Percentiles rank a stretch among this genome's conserved stretches.
phyloP scores from a whole-genome alignment of 1,284 basidiomycete species.

The Cryptococcus wingfieldii region DNA sequence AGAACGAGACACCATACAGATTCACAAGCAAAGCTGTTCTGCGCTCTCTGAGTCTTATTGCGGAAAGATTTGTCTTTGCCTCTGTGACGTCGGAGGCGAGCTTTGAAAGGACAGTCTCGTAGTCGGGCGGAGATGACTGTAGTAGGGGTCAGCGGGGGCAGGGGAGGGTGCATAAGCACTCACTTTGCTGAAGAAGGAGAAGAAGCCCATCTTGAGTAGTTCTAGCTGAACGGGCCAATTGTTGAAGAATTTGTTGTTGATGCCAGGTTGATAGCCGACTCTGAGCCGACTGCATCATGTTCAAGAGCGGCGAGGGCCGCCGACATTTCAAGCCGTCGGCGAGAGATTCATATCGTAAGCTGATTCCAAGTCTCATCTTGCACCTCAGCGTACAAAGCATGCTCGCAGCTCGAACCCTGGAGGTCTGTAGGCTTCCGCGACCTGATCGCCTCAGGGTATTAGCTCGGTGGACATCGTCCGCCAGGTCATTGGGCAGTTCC shows the following conservation, averaged over 20 bases:
- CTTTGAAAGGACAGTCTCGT: conserved; percentile 53
- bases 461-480: too few relatives aligned
- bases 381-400: too few relatives aligned
- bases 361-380: too few relatives aligned
- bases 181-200: conserved; percentile 41
- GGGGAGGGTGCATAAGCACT: background rate
- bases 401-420: too few relatives aligned
- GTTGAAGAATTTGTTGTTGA: background rate
- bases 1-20: conserved; percentile 71
- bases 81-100: conserved; percentile 52
- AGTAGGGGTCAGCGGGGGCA: background rate
- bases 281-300: too few relatives aligned
- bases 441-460: too few relatives aligned
- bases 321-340: too few relatives aligned
- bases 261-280: too few relatives aligned
- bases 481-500: too few relatives aligned
- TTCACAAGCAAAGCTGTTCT: conserved; percentile 75
- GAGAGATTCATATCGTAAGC: too few relatives aligned
- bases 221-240: background rate
- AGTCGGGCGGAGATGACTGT: conserved; percentile 50
- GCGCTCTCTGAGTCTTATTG: conserved; percentile 80
- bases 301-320: too few relatives aligned
- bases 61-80: conserved; percentile 71
- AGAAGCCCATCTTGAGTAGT: conserved; percentile 31
- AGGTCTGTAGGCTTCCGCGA: too few relatives aligned